A percentile compares a stretch with the other conserved stretches of the same genome.
These are phyloP conservation scores for Lentinula detonsa DNA, from an alignment of 768 basidiomycete genomes.

Conservation along the genomic window DNA sequence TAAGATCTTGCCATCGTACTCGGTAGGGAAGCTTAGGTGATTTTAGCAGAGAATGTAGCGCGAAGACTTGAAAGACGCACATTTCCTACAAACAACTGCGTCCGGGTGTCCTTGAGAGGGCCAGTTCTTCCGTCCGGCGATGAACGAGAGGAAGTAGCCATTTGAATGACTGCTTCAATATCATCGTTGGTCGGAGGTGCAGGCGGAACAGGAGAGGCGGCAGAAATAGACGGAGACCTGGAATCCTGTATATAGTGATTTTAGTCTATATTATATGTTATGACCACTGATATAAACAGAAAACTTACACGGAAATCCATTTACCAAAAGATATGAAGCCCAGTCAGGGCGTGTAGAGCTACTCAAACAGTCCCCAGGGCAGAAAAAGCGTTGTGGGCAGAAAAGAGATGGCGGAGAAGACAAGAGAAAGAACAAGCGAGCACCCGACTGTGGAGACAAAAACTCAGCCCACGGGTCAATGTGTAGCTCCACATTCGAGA, in stretches of 20 bases:
- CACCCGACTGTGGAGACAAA: conserved; percentile 1
- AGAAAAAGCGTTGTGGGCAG: neutral
- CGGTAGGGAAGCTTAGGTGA: conserved; percentile 79
- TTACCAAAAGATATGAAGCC: conserved; percentile 11
- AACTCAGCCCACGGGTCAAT: conserved; percentile 1
- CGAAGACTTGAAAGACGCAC: conserved; percentile 39
- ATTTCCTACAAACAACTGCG: conserved; percentile 95
- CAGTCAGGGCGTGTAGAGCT: neutral
- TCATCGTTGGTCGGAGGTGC: conserved; percentile 63
- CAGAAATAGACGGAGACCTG: conserved; percentile 9
- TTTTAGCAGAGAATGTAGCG: neutral
- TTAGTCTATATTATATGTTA: neutral
- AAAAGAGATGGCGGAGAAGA: neutral
- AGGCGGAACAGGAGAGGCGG: conserved; percentile 10
- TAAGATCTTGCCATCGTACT: conserved; percentile 98
- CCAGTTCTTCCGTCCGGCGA: conserved; percentile 37
- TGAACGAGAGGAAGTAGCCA: conserved; percentile 72
- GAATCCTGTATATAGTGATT: conserved; percentile 3
- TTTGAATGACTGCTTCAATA: conserved; percentile 88
- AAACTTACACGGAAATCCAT: conserved; percentile 16
- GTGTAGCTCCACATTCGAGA: conserved; percentile 1
- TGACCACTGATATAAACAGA: neutral
- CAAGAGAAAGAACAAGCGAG: neutral
- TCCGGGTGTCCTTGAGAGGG: conserved; percentile 77
- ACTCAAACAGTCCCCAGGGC: neutral